These are phyloP conservation scores for Myxozyma melibiosi DNA, from an alignment of 805 yeast genomes.

Conservation along the genomic window DNA sequence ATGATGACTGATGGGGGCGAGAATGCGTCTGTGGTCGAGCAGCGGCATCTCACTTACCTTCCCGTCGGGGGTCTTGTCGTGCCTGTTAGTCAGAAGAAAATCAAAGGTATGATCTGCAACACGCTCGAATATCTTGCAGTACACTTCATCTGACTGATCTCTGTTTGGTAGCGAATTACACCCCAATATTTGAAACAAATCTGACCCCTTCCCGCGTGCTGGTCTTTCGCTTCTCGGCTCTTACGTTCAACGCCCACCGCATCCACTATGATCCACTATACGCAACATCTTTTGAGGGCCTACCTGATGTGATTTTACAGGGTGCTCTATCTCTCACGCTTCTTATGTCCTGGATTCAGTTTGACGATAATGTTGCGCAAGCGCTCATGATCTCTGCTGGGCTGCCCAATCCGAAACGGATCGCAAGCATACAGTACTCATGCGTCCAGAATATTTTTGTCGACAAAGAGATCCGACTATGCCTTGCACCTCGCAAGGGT, in stretches of 20 bases:
- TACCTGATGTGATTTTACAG: conserved; percentile 66
- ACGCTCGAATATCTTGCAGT: too few relatives aligned
- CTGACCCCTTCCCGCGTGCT: conserved; percentile 27
- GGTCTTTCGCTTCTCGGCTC: conserved; percentile 55
- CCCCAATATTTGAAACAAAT: background rate
- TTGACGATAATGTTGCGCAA: conserved; percentile 5
- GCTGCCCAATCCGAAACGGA: background rate
- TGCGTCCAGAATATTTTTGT: conserved; percentile 20
- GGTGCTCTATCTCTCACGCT: conserved; percentile 79
- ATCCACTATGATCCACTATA: conserved; percentile 73
- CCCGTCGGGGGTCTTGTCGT: background rate
- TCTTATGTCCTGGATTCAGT: conserved; percentile 54
- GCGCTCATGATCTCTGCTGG: background rate
- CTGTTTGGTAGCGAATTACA: background rate
- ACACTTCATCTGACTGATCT: too few relatives aligned
- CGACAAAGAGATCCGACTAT: conserved; percentile 5
- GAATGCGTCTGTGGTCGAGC: conserved; percentile 14
- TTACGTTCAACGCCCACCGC: conserved; percentile 80
- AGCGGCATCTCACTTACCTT: conserved; percentile 16
- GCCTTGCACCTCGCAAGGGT: conserved; percentile 2
- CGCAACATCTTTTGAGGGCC: conserved; percentile 56
- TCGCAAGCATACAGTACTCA: conserved; percentile 16
- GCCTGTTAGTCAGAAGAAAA: background rate
- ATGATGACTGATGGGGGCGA: conserved; percentile 2
- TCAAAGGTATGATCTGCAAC: conserved; percentile 3